These are phyloP conservation scores for Fusarium bactridioides DNA, from an alignment of 2,329 filamentous ascomycete genomes.

Conservation along the genomic window DNA sequence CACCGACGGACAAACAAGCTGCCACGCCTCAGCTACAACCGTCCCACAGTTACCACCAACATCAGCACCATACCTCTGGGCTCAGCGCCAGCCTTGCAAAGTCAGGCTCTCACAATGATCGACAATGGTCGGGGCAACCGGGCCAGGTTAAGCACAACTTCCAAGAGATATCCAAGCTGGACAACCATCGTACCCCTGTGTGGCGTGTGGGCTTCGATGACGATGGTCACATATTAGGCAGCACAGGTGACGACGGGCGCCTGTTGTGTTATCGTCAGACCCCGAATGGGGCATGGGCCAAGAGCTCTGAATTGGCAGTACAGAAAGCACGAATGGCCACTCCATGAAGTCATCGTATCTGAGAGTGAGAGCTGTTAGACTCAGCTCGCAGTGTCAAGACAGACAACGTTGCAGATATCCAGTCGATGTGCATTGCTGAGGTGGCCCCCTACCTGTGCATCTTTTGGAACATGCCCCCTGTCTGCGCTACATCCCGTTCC, in stretches of 20 bases:
- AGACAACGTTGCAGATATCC: not conserved
- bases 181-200: constrained; percentile 73
- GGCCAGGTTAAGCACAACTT: constrained; percentile 72
- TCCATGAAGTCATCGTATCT: constrained; percentile 42
- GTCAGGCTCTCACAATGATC: constrained; percentile 54
- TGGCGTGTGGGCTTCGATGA: constrained; percentile 79
- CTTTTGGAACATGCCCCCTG: not conserved
- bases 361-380: not conserved
- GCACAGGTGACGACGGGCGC: constrained; percentile 78
- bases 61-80: constrained; percentile 52
- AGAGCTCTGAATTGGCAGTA: constrained; percentile 67
- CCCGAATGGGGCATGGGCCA: constrained; percentile 65
- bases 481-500: not conserved
- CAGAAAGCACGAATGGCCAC: constrained; percentile 63
- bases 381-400: not conserved
- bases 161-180: constrained; percentile 71
- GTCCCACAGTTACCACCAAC: constrained; percentile 43
- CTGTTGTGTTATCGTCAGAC: constrained; percentile 68
- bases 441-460: too few species aligned
- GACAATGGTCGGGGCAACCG: constrained; percentile 64
- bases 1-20: constrained; percentile 29
- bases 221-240: constrained; percentile 76
- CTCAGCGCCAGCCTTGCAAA: constrained; percentile 63
- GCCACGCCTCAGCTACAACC: constrained; percentile 38
- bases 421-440: not conserved